A percentile compares a stretch with the other conserved stretches of the same genome.
Evolutionary conservation across 2,329 filamentous ascomycete species (phyloP).

Genomic region (Teratosphaeria pseudoeucalypti): DNA sequence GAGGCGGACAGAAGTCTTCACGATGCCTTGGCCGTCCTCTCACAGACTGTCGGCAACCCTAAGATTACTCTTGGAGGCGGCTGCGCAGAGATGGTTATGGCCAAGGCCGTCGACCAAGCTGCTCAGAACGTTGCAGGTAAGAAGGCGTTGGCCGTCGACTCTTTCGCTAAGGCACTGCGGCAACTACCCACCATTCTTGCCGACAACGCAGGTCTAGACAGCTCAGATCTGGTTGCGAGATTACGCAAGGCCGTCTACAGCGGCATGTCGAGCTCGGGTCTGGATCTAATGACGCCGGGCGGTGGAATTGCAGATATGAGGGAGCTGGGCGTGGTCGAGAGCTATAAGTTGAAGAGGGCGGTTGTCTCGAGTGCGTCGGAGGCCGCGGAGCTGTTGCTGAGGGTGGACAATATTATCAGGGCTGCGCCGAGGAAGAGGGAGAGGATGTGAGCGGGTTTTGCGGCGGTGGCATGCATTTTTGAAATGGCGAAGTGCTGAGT

Average conservation of each 20-base stretch:
- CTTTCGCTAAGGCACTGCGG: constrained; percentile 78
- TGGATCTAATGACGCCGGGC: constrained; percentile 80
- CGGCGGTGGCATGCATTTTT: not conserved
- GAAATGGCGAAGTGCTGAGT: not conserved
- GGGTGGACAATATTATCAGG: constrained; percentile 96
- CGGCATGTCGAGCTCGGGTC: constrained; percentile 80
- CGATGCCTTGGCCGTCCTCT: constrained; percentile 90
- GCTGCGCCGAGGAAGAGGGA: constrained; percentile 77
- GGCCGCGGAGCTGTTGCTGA: constrained; percentile 85
- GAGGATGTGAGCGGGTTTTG: constrained; percentile 47
- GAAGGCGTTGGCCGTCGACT: constrained; percentile 85
- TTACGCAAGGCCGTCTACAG: constrained; percentile 91
- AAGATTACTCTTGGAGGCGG: constrained; percentile 89
- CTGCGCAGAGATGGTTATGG: constrained; percentile 98
- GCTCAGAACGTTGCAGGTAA: constrained; percentile 93
- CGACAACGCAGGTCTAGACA: constrained; percentile 94
- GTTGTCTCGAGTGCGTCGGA: constrained; percentile 94
- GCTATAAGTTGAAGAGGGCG: constrained; percentile 97
- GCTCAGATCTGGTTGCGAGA: constrained; percentile 82
- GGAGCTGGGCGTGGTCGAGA: constrained; percentile 88
- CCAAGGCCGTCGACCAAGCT: constrained; percentile 88
- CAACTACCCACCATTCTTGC: constrained; percentile 94
- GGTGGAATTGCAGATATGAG: constrained; percentile 94
- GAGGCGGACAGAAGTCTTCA: constrained; percentile 94
- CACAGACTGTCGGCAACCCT: constrained; percentile 90